Evolutionary conservation across 345 rosid genomes (phyloP).

Genomic region (Heritiera littoralis): DNA sequence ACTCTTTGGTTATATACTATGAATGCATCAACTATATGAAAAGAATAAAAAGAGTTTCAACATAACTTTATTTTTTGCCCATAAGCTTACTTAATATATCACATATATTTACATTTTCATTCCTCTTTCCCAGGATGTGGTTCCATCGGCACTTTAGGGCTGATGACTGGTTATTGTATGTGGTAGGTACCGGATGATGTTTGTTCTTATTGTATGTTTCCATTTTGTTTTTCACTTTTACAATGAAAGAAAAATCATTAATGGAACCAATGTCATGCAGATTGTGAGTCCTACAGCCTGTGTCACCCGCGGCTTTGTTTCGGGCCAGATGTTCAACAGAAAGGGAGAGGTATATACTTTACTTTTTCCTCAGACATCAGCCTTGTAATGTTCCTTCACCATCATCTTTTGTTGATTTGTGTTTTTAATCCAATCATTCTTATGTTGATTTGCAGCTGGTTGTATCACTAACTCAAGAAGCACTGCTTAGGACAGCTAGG

Average conservation of each 20-base stretch:
- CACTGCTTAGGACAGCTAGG: slow-evolving; percentile 58
- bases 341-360: slow-evolving; percentile 70
- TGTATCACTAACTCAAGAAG: slow-evolving; percentile 77
- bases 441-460: slow-evolving; percentile 55
- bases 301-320: slow-evolving; percentile 70
- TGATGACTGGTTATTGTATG: slow-evolving; percentile 91
- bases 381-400: too few species aligned
- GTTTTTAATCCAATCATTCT: not conserved
- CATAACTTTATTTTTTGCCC: not conserved
- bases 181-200: slow-evolving; percentile 42
- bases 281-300: slow-evolving; percentile 62
- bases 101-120: not conserved
- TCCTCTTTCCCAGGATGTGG: slow-evolving; percentile 66
- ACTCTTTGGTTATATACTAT: too few species aligned
- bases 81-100: not conserved
- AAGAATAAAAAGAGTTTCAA: not conserved
- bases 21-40: not conserved
- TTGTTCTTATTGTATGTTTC: not conserved
- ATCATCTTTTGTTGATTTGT: too few species aligned
- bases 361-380: not conserved
- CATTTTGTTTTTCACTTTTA: not conserved
- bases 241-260: slow-evolving; percentile 6
- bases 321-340: slow-evolving; percentile 71
- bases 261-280: slow-evolving; percentile 33
- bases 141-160: slow-evolving; percentile 84